Evolutionary conservation across 2,329 filamentous ascomycete genomes (phyloP).

Genomic region (Colletotrichum tofieldiae): DNA sequence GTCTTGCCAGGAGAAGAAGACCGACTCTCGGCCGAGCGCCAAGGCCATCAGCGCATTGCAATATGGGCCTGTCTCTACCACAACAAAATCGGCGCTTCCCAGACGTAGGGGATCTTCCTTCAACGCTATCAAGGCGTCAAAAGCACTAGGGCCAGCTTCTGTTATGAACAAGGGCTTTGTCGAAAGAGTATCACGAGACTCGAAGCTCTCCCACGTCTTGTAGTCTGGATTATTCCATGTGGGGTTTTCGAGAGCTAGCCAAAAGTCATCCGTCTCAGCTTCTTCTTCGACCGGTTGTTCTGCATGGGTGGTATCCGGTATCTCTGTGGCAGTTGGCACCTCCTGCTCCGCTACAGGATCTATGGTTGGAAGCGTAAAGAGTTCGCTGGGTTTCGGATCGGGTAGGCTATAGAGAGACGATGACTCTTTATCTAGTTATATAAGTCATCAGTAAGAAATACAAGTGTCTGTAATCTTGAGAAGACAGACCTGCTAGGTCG

Average conservation of each 20-base stretch:
- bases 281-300: slow-evolving; percentile 43
- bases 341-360: slow-evolving; percentile 44
- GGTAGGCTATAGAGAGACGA: slow-evolving; percentile 37
- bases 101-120: slow-evolving; percentile 58
- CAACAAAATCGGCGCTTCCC: slow-evolving; percentile 55
- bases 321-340: slow-evolving; percentile 12
- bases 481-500: slow-evolving; percentile 52
- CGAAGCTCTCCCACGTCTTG: slow-evolving; percentile 81
- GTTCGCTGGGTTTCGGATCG: slow-evolving; percentile 50
- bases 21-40: slow-evolving; percentile 79
- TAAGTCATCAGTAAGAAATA: not conserved
- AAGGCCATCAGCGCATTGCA: slow-evolving; percentile 74
- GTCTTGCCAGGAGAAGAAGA: slow-evolving; percentile 77
- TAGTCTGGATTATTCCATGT: slow-evolving; percentile 58
- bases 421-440: slow-evolving; percentile 1
- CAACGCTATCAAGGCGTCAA: slow-evolving; percentile 73
- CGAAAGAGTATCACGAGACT: slow-evolving; percentile 57
- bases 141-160: slow-evolving; percentile 76
- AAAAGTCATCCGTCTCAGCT: slow-evolving; percentile 56
- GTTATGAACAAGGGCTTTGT: slow-evolving; percentile 71
- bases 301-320: slow-evolving; percentile 37
- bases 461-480: slow-evolving; percentile 44
- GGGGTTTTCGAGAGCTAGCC: slow-evolving; percentile 60
- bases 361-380: slow-evolving; percentile 59
- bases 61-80: slow-evolving; percentile 67